Base-by-base conservation (phyloP, 2,329 filamentous ascomycete species). In the Phaeosphaeriaceae sp. region DNA sequence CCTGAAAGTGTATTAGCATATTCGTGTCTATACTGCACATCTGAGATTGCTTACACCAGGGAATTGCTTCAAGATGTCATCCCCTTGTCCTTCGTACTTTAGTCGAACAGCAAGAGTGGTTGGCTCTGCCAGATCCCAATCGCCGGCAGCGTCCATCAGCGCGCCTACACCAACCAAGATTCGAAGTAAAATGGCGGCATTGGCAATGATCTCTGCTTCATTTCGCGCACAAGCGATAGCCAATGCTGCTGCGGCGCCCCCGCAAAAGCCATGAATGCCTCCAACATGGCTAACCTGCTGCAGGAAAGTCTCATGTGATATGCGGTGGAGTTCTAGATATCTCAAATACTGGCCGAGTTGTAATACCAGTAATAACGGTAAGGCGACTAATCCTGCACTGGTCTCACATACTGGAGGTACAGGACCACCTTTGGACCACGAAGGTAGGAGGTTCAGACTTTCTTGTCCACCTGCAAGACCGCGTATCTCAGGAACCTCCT, bases 331-430 rank as follows among this genome's bases (percentile, higher is more conserved):
- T 22, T 64, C 55, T 13, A 70, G 57, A 47, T 58, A 65, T 28
- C 66, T 66, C 52, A 70, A 69, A 49, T 70, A 70, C 24, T 70
- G 67, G 43, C 61, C 58, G 17, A 59, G 55, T 30, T 70, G 67
- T n/a, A 70, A 63, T 32, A 67, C 44, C 11, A 60, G 54, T 44
- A 70, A 47, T 19, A 70, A 50, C 6, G 67, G 67, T n/a, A 70
- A 56, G 3, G 63, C 50, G 17, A 68, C 22, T 44, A 64, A 17
- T 7, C 35, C 35, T 40, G 35, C 35, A 15, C 15, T n/a, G 17
- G 35, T 40, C 35, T 40, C 35, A 40, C 35, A 40, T n/a, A 40
- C 35, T 40, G 35, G 35, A 17, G 35, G 35, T 17, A 40, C 35
- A n/a, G 35, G 35, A n/a, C 35, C 35, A n/a, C 35, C 35, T n/a